Percentiles rank a stretch among this genome's conserved stretches.
Evolutionary conservation across 257 asterid species (phyloP).

Genomic region (Nemophila menziesii): DNA sequence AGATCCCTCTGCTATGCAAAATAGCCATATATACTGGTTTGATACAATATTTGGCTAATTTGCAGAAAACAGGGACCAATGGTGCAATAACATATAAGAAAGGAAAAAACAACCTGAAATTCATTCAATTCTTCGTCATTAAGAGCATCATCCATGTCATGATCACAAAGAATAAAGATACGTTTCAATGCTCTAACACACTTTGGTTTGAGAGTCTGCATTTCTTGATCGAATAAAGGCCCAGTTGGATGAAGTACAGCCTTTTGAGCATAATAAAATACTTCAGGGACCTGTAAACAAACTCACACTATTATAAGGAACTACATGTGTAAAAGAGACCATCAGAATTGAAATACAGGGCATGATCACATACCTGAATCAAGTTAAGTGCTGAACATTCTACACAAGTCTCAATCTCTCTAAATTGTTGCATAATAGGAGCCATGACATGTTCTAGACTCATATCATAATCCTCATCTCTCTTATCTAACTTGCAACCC

Average conservation of each 20-base stretch:
- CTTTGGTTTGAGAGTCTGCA: slow-evolving; percentile 72
- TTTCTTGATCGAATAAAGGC: slow-evolving; percentile 87
- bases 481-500: slow-evolving; percentile 90
- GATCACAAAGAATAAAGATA: slow-evolving; percentile 80
- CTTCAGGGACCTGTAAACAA: slow-evolving; percentile 67
- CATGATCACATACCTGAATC: slow-evolving; percentile 53
- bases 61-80: slow-evolving; percentile 1
- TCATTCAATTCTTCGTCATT: slow-evolving; percentile 84
- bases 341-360: slow-evolving; percentile 3
- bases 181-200: slow-evolving; percentile 82
- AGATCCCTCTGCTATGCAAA: slow-evolving; percentile 4
- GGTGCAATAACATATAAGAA: slow-evolving; percentile 4
- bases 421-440: slow-evolving; percentile 88
- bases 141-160: slow-evolving; percentile 83
- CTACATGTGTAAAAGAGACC: slow-evolving; percentile 1
- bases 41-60: too few relatives aligned
- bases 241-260: slow-evolving; percentile 98
- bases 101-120: slow-evolving; percentile 55
- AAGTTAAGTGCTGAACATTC: slow-evolving; percentile 88
- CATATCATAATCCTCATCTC: slow-evolving; percentile 54
- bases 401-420: slow-evolving; percentile 89
- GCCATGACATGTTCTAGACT: slow-evolving; percentile 57
- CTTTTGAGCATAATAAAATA: slow-evolving; percentile 83
- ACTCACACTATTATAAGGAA: slow-evolving; percentile 11
- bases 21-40: too few relatives aligned